phyloP scores from a whole-genome alignment of 75 land plant species.

The Chamaecyparis obtusa region DNA sequence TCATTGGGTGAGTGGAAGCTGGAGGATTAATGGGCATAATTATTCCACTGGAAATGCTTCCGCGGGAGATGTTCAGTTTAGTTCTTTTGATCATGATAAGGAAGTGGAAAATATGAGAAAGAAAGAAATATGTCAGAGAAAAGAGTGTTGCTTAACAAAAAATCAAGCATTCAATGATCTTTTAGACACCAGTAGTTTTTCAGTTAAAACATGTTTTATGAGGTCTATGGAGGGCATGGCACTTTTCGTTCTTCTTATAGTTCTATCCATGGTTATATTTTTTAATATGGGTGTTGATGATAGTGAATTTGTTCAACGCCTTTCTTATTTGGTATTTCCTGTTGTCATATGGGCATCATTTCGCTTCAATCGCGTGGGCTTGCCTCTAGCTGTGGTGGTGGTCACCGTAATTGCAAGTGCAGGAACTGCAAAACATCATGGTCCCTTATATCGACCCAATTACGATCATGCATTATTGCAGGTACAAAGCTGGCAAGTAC shows the following conservation, averaged over 20 bases:
- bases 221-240: constrained; percentile 36
- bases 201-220: constrained; percentile 22
- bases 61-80: not conserved
- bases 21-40: not conserved
- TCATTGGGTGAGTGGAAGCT: not conserved
- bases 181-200: constrained; percentile 9
- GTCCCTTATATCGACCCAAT: constrained; percentile 22
- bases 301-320: constrained; percentile 28
- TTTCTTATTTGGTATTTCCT: constrained; percentile 45
- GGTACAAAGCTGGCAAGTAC: constrained; percentile 1
- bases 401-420: constrained; percentile 45
- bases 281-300: constrained; percentile 24
- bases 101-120: not conserved
- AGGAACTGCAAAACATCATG: constrained; percentile 44
- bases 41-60: not conserved
- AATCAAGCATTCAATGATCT: constrained; percentile 9
- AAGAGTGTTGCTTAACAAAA: not conserved
- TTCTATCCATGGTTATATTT: constrained; percentile 39
- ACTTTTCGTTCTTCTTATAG: constrained; percentile 34
- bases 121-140: not conserved
- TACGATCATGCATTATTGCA: constrained; percentile 15
- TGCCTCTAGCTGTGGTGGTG: constrained; percentile 48
- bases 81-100: constrained; percentile 5
- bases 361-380: constrained; percentile 47
- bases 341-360: constrained; percentile 52